A percentile compares a stretch with the other conserved stretches of the same genome.
phyloP scores from a whole-genome alignment of 768 basidiomycete species.

The Imleria badia region DNA sequence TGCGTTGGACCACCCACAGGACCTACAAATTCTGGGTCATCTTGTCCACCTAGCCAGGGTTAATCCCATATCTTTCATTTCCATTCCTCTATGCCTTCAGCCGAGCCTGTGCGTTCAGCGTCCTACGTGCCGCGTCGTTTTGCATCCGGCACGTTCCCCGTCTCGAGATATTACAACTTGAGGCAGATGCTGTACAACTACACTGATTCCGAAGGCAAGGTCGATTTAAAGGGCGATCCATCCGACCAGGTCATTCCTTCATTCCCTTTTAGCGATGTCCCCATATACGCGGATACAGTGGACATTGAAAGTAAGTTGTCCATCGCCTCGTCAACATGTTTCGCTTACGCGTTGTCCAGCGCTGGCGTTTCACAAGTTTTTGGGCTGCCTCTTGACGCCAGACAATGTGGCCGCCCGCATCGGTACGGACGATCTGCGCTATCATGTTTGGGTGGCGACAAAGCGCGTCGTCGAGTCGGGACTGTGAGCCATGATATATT shows the following conservation, averaged over 20 bases:
- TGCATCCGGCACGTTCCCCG: constrained; percentile 30
- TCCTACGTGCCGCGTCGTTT: constrained; percentile 20
- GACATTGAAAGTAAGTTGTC: constrained; percentile 43
- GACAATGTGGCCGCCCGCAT: constrained; percentile 29
- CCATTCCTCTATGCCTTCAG: constrained; percentile 7
- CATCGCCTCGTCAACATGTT: not conserved
- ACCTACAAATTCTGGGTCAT: constrained; percentile 15
- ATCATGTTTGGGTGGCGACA: constrained; percentile 36
- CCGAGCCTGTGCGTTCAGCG: not conserved
- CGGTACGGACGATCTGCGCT: constrained; percentile 27
- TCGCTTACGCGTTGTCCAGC: constrained; percentile 17
- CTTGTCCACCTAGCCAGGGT: not conserved
- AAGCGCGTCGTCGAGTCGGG: constrained; percentile 30
- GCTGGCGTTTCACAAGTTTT: constrained; percentile 34
- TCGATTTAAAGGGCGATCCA: not conserved
- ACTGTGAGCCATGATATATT: constrained; percentile 14
- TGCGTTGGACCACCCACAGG: constrained; percentile 5
- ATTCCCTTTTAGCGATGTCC: constrained; percentile 29
- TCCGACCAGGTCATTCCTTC: constrained; percentile 34
- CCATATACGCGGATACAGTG: constrained; percentile 39
- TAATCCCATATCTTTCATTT: not conserved
- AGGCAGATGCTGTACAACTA: constrained; percentile 31
- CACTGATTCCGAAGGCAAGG: not conserved
- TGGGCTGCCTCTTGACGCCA: constrained; percentile 37
- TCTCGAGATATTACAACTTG: constrained; percentile 24